Conservation (phyloP, 2,329 filamentous ascomycete species). For the Elsinoe perseae region DNA sequence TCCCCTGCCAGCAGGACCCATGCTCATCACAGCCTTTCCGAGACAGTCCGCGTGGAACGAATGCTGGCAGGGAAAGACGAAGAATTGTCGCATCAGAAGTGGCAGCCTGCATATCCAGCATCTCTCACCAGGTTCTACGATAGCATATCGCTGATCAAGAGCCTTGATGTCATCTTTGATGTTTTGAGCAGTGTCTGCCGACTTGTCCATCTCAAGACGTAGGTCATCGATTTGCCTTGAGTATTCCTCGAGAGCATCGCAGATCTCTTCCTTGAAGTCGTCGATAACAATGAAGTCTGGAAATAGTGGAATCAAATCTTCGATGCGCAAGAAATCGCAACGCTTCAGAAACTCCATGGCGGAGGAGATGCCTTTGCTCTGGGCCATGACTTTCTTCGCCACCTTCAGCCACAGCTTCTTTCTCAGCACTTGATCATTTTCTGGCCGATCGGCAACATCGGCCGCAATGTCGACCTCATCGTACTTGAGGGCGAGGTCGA, state of each 20-base stretch:
- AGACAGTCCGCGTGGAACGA: constrained; percentile 95
- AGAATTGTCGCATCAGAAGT: constrained; percentile 84
- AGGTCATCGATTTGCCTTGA: constrained; percentile 80
- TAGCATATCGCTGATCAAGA: constrained; percentile 83
- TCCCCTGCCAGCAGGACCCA: constrained; percentile 65
- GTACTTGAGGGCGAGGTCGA: constrained; percentile 84
- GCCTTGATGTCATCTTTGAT: constrained; percentile 84
- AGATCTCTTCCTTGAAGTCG: constrained; percentile 98
- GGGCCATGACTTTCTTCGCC: constrained; percentile 84
- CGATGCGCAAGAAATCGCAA: constrained; percentile 86
- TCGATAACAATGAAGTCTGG: constrained; percentile 98
- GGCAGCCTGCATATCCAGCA: constrained; percentile 85
- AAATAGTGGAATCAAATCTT: constrained; percentile 96
- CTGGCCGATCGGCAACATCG: constrained; percentile 77
- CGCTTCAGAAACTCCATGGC: constrained; percentile 90
- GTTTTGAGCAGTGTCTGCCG: constrained; percentile 75
- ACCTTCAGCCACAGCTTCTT: constrained; percentile 96
- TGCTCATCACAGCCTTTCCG: constrained; percentile 74
- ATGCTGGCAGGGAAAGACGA: constrained; percentile 97
- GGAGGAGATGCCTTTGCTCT: constrained; percentile 71
- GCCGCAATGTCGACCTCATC: constrained; percentile 83
- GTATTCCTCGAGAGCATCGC: constrained; percentile 86
- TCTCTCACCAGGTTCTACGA: constrained; percentile 91
- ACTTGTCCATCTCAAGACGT: constrained; percentile 93
- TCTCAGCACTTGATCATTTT: constrained; percentile 64